These are phyloP conservation scores for Aspergillus ochraceus DNA, from an alignment of 2,329 filamentous ascomycete species.

Conservation along the genomic window DNA sequence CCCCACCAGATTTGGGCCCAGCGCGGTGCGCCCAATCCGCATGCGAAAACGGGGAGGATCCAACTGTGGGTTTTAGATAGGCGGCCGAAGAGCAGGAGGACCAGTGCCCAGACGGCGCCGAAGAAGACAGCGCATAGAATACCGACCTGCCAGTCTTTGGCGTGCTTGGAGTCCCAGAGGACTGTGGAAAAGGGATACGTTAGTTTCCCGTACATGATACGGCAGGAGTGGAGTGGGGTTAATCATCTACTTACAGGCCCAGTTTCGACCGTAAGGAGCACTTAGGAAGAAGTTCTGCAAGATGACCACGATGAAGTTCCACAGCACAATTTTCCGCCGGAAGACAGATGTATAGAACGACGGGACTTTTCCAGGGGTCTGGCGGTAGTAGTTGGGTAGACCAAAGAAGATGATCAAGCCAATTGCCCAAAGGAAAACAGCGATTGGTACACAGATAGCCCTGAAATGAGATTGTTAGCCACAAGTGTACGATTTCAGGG, in stretches of 20 bases:
- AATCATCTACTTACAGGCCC: conserved; percentile 50
- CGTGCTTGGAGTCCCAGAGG: conserved; percentile 60
- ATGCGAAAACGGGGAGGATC: conserved; percentile 67
- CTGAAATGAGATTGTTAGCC: conserved; percentile 27
- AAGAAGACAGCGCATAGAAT: conserved; percentile 52
- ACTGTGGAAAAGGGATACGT: conserved; percentile 27
- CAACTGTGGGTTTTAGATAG: conserved; percentile 64
- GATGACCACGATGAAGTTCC: conserved; percentile 65
- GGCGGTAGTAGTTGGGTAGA: conserved; percentile 67
- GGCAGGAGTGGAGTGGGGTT: no score
- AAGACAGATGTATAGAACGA: conserved; percentile 64
- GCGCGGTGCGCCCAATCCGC: conserved; percentile 63
- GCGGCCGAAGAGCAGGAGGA: conserved; percentile 50
- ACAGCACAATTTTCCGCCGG: conserved; percentile 64
- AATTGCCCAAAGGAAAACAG: conserved; percentile 57
- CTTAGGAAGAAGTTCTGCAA: conserved; percentile 69
- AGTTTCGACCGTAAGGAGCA: conserved; percentile 66
- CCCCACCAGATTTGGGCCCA: conserved; percentile 71
- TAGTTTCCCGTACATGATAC: neutral
- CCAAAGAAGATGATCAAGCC: conserved; percentile 59
- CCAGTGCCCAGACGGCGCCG: conserved; percentile 56
- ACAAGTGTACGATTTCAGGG: neutral
- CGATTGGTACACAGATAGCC: conserved; percentile 59
- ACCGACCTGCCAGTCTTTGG: conserved; percentile 57
- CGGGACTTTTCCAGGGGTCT: conserved; percentile 62